These are phyloP conservation scores for Dujonia santamariae DNA, from an alignment of 1,139 yeast genomes.

Conservation along the genomic window DNA sequence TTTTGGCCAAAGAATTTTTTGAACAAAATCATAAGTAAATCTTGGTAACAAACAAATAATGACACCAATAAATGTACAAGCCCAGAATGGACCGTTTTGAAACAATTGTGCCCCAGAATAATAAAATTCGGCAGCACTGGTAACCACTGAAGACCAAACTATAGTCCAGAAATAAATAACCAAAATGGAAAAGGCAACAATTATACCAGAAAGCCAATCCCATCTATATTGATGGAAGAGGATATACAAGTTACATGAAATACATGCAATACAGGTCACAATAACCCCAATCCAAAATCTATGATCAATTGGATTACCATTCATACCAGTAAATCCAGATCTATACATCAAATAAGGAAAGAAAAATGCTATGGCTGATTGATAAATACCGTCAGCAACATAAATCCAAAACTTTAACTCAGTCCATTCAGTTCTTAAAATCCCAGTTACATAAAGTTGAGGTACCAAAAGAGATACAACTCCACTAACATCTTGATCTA, in stretches of 20 bases:
- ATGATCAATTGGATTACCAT: conserved; percentile 74
- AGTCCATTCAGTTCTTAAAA: conserved; percentile 78
- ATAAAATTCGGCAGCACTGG: conserved; percentile 66
- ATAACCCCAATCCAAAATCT: conserved; percentile 82
- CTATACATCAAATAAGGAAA: conserved; percentile 73
- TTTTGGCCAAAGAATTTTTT: conserved; percentile 62
- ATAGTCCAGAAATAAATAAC: conserved; percentile 87
- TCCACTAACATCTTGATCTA: conserved; percentile 91
- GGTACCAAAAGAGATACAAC: conserved; percentile 85
- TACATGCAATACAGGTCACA: conserved; percentile 75
- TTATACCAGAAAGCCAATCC: conserved; percentile 81
- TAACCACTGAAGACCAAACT: conserved; percentile 65
- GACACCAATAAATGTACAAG: conserved; percentile 69
- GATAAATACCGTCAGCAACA: conserved; percentile 85
- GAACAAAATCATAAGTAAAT: conserved; percentile 60
- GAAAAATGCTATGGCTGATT: conserved; percentile 79
- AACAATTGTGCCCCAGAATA: conserved; percentile 72
- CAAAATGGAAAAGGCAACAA: conserved; percentile 62
- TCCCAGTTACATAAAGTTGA: conserved; percentile 82
- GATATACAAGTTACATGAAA: conserved; percentile 78
- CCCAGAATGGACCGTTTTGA: conserved; percentile 79
- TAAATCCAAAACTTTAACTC: conserved; percentile 77
- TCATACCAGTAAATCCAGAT: conserved; percentile 53
- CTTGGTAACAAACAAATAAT: conserved; percentile 76
- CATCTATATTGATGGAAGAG: conserved; percentile 83